A percentile compares a stretch with the other conserved stretches of the same genome.
These are phyloP conservation scores for Symbiotaphrina buchneri DNA, from an alignment of 495 filamentous ascomycete genomes.

Conservation along the genomic window DNA sequence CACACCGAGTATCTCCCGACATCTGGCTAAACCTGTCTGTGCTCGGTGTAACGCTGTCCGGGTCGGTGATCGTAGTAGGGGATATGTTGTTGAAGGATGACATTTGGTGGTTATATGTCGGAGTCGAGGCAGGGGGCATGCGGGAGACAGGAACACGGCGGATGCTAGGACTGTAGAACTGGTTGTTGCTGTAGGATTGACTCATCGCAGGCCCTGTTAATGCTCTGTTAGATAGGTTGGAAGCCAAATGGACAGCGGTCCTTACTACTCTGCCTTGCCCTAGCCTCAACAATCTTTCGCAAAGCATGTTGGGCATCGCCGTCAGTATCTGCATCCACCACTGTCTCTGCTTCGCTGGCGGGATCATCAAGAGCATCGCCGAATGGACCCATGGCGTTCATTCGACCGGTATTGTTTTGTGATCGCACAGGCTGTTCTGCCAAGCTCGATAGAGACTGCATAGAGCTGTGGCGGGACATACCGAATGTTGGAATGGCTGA, in stretches of 20 bases:
- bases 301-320: conserved; percentile 38
- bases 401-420: no score
- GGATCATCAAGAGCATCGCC: no score
- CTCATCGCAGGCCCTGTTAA: no score
- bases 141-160: no score
- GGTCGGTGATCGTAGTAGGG: conserved; percentile 45
- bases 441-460: no score
- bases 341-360: not conserved
- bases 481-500: not conserved
- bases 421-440: no score
- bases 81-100: conserved; percentile 22
- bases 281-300: conserved; percentile 44
- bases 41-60: conserved; percentile 41
- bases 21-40: conserved; percentile 32
- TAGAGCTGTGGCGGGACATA: not conserved
- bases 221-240: no score
- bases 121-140: no score
- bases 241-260: no score
- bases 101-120: conserved; percentile 5
- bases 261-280: not conserved
- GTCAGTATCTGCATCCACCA: not conserved
- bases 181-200: no score
- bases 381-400: no score
- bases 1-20: conserved; percentile 39
- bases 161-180: no score